Conservation (phyloP, 495 filamentous ascomycete genomes). For the Xylaria telfairii region DNA sequence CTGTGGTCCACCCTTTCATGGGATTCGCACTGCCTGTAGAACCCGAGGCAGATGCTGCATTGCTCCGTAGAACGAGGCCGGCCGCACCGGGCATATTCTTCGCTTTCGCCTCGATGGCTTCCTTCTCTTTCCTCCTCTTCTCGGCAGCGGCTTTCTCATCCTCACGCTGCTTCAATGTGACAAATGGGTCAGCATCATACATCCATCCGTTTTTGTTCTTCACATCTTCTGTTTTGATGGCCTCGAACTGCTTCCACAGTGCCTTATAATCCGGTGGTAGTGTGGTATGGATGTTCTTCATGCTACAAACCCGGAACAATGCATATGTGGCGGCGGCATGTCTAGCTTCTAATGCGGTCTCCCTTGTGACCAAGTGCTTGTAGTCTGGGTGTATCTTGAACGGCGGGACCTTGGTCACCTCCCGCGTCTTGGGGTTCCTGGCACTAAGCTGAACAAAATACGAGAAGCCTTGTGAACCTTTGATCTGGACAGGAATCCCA, state of each 20-base stretch:
- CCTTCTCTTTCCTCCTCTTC: conserved; percentile 70
- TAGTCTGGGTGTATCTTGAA: conserved; percentile 79
- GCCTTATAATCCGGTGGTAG: conserved; percentile 87
- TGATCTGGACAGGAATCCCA: conserved; percentile 34
- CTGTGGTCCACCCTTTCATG: conserved; percentile 79
- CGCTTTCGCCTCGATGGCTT: conserved; percentile 67
- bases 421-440: conserved; percentile 82
- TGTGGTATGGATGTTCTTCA: conserved; percentile 92
- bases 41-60: conserved; percentile 33
- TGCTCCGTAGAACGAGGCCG: conserved; percentile 47
- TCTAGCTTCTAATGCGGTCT: conserved; percentile 83
- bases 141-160: conserved; percentile 71
- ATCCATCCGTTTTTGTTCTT: conserved; percentile 83
- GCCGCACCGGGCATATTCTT: conserved; percentile 57
- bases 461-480: conserved; percentile 66
- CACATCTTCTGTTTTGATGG: conserved; percentile 76
- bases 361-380: conserved; percentile 69
- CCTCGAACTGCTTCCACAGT: conserved; percentile 87
- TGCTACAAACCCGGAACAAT: conserved; percentile 88
- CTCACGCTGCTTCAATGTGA: conserved; percentile 76
- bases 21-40: conserved; percentile 29
- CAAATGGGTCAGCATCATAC: conserved; percentile 95
- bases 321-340: conserved; percentile 92
- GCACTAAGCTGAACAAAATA: conserved; percentile 79
- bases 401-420: conserved; percentile 73